Evolutionary conservation across 805 yeast genomes (phyloP), one percentile per base, ranked within the genome.

Genomic region (Yarrowia keelungensis): DNA sequence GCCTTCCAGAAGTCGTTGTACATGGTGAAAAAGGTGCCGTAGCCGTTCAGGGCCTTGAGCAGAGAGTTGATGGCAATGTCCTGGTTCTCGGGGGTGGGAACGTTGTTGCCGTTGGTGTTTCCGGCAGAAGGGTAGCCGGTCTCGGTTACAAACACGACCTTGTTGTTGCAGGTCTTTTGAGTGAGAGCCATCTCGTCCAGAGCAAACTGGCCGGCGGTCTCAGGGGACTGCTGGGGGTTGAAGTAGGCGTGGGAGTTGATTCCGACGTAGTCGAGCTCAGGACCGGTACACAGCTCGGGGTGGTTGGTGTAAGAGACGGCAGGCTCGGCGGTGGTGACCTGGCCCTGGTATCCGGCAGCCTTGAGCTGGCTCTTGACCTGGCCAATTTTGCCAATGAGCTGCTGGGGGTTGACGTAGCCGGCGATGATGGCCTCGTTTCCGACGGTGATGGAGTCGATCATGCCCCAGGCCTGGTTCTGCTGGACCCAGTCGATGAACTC

Each of bases 61-160:
- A 93, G 88, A 16, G 86, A 78, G 70, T 82, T 78, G 69, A 93
- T 83, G 15, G 97, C 97, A 68, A 82, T 80, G 68, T 78, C 75
- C 81, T 92, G 97, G 79, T 92, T 92, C 11, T 76, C 90, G 8
- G 79, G 76, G 45, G 86, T 79, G 70, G 97, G 97, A 47, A 87
- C 84, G 73, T 92, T 90, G 64, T 79, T 79, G 69, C 97, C 97
- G 75, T 91, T 87, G 69, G 83, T 80, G 70, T 76, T 76, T 74
- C 97, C 97, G 49, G 81, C 80, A 73, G 88, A 86, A 74, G 97
- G 97, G 77, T 91, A 92, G 53, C 97, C 97, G 5, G 97, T 92
- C 79, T 92, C 97, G 22, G 96, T 88, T 69, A 92, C 86, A 22
- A 81, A 72, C 45, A 90, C 87, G 16, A 69, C 66, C 77, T 83